Evolutionary conservation across 2,329 filamentous ascomycete genomes (phyloP).

Genomic region (Pyricularia grisea): DNA sequence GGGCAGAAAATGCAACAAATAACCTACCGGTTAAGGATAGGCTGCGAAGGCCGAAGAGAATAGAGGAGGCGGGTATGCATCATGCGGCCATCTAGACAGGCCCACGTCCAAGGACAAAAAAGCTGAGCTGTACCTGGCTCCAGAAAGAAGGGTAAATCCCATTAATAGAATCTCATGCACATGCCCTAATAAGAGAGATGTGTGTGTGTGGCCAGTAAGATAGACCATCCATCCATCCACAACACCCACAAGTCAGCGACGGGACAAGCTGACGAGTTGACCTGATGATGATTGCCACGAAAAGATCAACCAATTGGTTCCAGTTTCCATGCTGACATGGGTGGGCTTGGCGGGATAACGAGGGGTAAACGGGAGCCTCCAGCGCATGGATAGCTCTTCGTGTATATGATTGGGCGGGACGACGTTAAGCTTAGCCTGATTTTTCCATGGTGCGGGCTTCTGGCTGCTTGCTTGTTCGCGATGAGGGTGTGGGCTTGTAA

Average conservation of each 20-base stretch:
- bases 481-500: not conserved
- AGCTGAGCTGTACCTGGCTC: not conserved
- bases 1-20: too few relatives aligned
- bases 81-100: not conserved
- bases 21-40: not conserved
- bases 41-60: not conserved
- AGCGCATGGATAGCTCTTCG: slow-evolving; percentile 14
- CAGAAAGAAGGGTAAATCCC: not conserved
- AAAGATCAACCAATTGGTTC: not conserved
- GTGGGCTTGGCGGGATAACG: not conserved
- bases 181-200: not conserved
- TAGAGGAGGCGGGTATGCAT: slow-evolving; percentile 2
- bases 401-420: slow-evolving; percentile 21
- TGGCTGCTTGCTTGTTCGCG: not conserved
- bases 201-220: not conserved
- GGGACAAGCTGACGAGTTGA: not conserved
- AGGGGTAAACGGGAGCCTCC: not conserved
- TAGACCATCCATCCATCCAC: not conserved
- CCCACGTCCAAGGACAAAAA: not conserved
- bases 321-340: not conserved
- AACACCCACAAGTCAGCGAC: not conserved
- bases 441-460: slow-evolving; percentile 16
- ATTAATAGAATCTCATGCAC: not conserved
- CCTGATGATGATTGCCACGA: not conserved
- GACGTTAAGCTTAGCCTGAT: slow-evolving; percentile 20